These are phyloP conservation scores for Penicillium malachiteum DNA, from an alignment of 495 filamentous ascomycete species.

Conservation along the genomic window DNA sequence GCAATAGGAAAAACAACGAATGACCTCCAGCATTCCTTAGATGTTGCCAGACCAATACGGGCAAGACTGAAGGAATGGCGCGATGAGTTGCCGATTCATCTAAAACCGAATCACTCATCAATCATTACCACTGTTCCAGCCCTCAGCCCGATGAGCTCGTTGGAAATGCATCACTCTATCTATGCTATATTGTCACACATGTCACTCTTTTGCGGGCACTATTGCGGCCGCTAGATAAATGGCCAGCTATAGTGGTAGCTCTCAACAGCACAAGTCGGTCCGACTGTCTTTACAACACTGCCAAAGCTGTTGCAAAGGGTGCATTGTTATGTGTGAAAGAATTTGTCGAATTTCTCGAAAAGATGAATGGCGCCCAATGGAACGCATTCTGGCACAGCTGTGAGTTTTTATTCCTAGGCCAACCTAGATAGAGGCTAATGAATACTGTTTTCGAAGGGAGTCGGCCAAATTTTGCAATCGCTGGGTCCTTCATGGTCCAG, in stretches of 20 bases:
- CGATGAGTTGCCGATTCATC: not conserved
- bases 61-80: slow-evolving; percentile 1
- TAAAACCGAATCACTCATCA: not conserved
- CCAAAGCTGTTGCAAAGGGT: slow-evolving; percentile 4
- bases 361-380: slow-evolving; percentile 4
- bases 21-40: slow-evolving; percentile 3
- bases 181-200: slow-evolving; percentile 6
- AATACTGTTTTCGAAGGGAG: too few species aligned
- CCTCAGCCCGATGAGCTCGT: not conserved
- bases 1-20: slow-evolving; percentile 1
- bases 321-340: slow-evolving; percentile 7
- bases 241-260: slow-evolving; percentile 2
- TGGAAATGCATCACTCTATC: slow-evolving; percentile 4
- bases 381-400: slow-evolving; percentile 8
- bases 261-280: too few species aligned
- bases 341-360: slow-evolving; percentile 6
- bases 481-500: slow-evolving; percentile 6
- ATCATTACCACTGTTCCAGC: not conserved
- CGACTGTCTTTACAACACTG: not conserved
- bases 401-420: too few species aligned
- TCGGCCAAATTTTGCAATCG: slow-evolving; percentile 8
- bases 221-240: not conserved
- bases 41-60: not conserved
- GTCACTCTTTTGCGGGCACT: not conserved
- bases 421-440: too few species aligned